A percentile compares a stretch with the other conserved stretches of the same genome.
Evolutionary conservation across 2,329 filamentous ascomycete genomes (phyloP).

Genomic region (Pyrenochaeta sp.): DNA sequence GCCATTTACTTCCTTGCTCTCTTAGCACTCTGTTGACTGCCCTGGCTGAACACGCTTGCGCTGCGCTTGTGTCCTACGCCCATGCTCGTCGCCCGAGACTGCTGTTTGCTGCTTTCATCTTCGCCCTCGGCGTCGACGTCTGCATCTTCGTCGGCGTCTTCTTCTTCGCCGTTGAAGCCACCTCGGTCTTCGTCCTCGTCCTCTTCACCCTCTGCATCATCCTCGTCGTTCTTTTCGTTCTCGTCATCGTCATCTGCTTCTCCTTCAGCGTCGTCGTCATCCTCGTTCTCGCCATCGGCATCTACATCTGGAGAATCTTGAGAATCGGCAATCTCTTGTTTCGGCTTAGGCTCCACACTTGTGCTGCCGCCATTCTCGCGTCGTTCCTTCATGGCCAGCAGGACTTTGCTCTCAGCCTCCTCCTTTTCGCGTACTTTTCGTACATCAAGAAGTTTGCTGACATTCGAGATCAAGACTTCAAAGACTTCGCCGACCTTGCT

Average conservation of each 20-base stretch:
- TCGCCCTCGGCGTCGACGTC: conserved; percentile 38
- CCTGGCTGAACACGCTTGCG: conserved; percentile 77
- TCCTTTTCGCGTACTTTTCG: conserved; percentile 79
- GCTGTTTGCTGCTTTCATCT: conserved; percentile 39
- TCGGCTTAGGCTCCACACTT: conserved; percentile 21
- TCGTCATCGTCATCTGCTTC: conserved; percentile 28
- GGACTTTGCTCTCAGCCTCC: conserved; percentile 65
- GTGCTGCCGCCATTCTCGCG: conserved; percentile 23
- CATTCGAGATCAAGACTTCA: conserved; percentile 72
- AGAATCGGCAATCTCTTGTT: conserved; percentile 26
- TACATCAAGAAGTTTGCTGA: conserved; percentile 74
- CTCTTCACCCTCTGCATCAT: conserved; percentile 29
- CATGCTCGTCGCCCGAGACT: conserved; percentile 35
- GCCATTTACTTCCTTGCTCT: conserved; percentile 39
- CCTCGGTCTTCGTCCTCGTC: conserved; percentile 27
- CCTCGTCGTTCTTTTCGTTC: conserved; percentile 18
- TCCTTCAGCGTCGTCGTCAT: conserved; percentile 24
- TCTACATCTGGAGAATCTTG: conserved; percentile 41
- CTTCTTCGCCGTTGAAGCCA: conserved; percentile 19
- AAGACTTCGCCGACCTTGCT: conserved; percentile 74
- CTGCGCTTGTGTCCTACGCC: conserved; percentile 72
- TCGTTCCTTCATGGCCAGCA: conserved; percentile 48
- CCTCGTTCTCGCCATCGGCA: conserved; percentile 19
- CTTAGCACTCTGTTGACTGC: conserved; percentile 43
- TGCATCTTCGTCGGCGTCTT: conserved; percentile 23